Percentiles rank a stretch among this genome's conserved stretches.
Evolutionary conservation across 1,284 basidiomycete species (phyloP).

Genomic region (Pyrrhoderma noxium): DNA sequence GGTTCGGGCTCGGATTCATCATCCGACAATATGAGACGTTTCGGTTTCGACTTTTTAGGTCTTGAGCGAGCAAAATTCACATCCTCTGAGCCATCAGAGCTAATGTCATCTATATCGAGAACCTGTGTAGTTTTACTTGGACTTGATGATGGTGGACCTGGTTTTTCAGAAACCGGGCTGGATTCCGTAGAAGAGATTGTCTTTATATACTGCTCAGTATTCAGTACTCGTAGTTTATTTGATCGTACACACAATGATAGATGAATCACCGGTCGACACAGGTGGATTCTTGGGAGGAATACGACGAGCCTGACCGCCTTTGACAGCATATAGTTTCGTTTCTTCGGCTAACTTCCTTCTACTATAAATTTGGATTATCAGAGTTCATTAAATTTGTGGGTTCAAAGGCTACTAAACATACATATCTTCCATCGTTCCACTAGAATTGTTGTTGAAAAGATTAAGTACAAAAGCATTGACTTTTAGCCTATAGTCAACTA

Average conservation of each 20-base stretch:
- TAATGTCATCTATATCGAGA: neutral
- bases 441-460: no score
- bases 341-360: neutral
- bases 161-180: constrained; percentile 8
- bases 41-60: neutral
- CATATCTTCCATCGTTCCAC: constrained; percentile 1
- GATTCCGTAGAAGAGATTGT: constrained; percentile 16
- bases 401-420: no score
- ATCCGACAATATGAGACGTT: constrained; percentile 14
- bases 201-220: neutral
- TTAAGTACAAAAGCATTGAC: no score
- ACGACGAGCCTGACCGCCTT: constrained; percentile 3
- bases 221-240: neutral
- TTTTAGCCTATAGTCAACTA: no score
- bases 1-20: constrained; percentile 10
- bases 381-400: no score
- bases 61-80: neutral
- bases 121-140: neutral
- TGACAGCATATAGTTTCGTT: constrained; percentile 2
- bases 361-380: neutral
- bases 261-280: neutral
- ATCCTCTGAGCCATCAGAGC: neutral
- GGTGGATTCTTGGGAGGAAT: neutral
- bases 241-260: constrained; percentile 10
- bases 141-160: neutral